Base-by-base conservation (phyloP, 1,284 basidiomycete species). In the Boletus mariae region DNA sequence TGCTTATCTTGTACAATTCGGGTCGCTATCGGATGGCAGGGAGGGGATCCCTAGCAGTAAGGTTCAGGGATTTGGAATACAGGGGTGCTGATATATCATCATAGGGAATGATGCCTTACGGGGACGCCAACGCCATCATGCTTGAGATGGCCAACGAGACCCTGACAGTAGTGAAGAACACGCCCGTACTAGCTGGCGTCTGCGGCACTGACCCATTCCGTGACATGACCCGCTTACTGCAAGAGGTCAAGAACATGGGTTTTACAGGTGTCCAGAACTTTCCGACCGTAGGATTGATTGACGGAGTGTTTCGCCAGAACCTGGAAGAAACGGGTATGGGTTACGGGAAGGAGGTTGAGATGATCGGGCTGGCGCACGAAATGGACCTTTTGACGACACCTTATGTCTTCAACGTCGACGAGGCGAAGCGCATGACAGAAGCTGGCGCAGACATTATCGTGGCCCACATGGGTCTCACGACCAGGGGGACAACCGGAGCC, bases 401-500 rank as follows among this genome's bases (percentile, higher is more conserved):
- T 1, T 67, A 67, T 44, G 66, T 62, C 0, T 69, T 69, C 57
- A 66, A 62, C 32, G 55, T 55, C 11, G 49, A 58, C 47, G 65
- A 67, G 49, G 60, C 67, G 5, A 56, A 52, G 45, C 58, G 57
- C 31, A 67, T 69, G 65, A 47, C 62, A 1, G 8, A 29, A 7
- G 66, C 60, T 8, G 67, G 65, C 0, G 68, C 65, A 12, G 65
- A 67, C 45, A 32, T 67, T 29, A 45, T 69, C n/a, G 64, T 69
- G n/a, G 64, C 61, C 9, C 65, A 67, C 47, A 69, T 66, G 65
- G 67, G 64, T 3, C 65, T 66, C 37, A 69, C 65, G 47, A 69
- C 63, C 23, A 60, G 52, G 26, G 63, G 67, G 10, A 59, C 59
- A 28, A 55, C 66, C 45, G 65, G 63, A 25, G 68, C 63, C 4